Conservation (phyloP, 257 asterid genomes). For the Forsythia suspensa region DNA sequence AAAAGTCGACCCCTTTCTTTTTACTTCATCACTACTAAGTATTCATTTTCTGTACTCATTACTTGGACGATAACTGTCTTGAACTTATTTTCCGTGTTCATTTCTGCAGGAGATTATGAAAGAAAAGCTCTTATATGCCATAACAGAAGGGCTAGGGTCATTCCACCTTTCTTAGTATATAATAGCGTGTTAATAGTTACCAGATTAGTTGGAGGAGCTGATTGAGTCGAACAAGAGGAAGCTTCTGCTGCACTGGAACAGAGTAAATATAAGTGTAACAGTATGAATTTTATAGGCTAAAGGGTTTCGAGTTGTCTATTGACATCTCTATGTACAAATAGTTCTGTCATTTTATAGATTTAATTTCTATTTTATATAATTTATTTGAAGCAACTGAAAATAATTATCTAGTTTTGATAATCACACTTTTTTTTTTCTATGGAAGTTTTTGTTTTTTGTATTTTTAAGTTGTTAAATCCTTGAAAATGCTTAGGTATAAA, state of each 20-base stretch:
- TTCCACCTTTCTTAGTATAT: conserved; percentile 72
- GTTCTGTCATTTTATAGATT: too few relatives aligned
- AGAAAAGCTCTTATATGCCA: conserved; percentile 79
- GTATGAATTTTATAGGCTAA: too few relatives aligned
- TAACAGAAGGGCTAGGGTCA: conserved; percentile 91
- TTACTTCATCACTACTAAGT: not conserved
- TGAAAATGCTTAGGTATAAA: too few relatives aligned
- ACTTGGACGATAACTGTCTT: not conserved
- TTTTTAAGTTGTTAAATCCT: too few relatives aligned
- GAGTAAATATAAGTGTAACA: not conserved
- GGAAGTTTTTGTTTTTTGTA: too few relatives aligned
- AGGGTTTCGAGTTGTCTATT: too few relatives aligned
- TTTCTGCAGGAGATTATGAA: conserved; percentile 76
- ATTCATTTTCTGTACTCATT: not conserved
- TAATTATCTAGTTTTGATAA: too few relatives aligned
- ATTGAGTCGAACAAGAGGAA: not conserved
- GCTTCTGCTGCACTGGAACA: not conserved
- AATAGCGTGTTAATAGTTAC: not conserved
- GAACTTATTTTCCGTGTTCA: not conserved
- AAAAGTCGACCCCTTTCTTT: conserved; percentile 45
- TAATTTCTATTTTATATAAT: too few relatives aligned
- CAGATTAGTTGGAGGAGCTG: not conserved
- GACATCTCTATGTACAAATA: too few relatives aligned
- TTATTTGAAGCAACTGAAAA: too few relatives aligned
- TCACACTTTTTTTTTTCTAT: too few relatives aligned